Evolutionary conservation across 2,329 filamentous ascomycete species (phyloP), one percentile per base, ranked within the genome.

Genomic region (Cercospora zeina): DNA sequence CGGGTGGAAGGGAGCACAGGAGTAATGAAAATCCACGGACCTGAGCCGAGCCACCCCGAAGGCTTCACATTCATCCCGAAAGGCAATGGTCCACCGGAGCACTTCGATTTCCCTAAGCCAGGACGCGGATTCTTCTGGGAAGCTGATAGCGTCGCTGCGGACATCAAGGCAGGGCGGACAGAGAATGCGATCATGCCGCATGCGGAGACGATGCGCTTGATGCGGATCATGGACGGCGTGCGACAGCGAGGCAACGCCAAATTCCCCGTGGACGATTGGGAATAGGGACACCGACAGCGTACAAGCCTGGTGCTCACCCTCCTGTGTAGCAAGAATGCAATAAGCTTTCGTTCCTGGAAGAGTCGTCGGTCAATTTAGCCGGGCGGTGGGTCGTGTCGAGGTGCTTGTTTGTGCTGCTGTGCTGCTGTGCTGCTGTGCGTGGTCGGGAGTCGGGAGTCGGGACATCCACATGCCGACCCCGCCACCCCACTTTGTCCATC

Each of bases 221-320:
- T 83, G 74, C 76, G 77, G 59, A 73, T 82, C 16, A 74, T 83
- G 76, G 81, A 83, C 62, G 77, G 80, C 61, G 74, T 81, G 8
- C 69, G 80, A 37, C 68, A 67, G n/a, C 70, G 75, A 53, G 72
- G 74, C 11, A 72, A 71, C 7, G 70, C 72, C 1, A 66, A 56
- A 33, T 76, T 66, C 54, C 69, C 67, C 13, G 59, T 62, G 9
- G 59, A 65, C 37, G 50, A 59, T 37, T 64, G 62, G 59, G 58
- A 56, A 21, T 24, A 27, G 19, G n/a, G 19, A 13, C 24, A 27
- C 8, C 21, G 42, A 21, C 21, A 49, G 13, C 21, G 21, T 30
- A 19, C 21, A 49, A 24, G 7, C 42, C 24, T 49, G 42, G 5
- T 19, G 21, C 21, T 33, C 21, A 42, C 30, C 27, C 14, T 2